Evolutionary conservation across 345 rosid species (phyloP).

Genomic region (Pelargonium nanum): DNA sequence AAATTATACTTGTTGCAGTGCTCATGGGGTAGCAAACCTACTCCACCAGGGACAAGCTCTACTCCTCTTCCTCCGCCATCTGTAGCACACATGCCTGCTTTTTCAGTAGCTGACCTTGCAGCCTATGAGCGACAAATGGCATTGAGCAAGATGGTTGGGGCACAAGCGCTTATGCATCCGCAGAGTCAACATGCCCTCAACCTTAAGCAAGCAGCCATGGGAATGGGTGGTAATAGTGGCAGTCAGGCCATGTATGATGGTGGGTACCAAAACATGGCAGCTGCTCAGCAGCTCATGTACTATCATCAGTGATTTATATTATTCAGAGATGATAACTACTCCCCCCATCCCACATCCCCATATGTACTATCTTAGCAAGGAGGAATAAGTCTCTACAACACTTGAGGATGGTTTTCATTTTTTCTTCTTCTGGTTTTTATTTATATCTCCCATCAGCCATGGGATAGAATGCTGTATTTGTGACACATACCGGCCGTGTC

Average conservation of each 20-base stretch:
- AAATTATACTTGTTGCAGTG: constrained; percentile 36
- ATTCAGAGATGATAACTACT: not conserved
- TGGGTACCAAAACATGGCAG: constrained; percentile 63
- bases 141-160: constrained; percentile 52
- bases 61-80: constrained; percentile 76
- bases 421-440: not conserved
- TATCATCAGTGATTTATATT: constrained; percentile 42
- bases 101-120: constrained; percentile 47
- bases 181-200: constrained; percentile 72
- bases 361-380: no score
- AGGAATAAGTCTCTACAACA: constrained; percentile 13
- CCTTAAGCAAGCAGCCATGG: constrained; percentile 70
- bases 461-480: no score
- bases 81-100: constrained; percentile 38
- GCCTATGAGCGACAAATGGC: constrained; percentile 62
- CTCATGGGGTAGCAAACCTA: constrained; percentile 93
- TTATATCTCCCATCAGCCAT: not conserved
- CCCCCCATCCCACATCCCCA: no score
- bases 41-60: constrained; percentile 74
- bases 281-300: constrained; percentile 83
- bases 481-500: no score
- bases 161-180: constrained; percentile 64
- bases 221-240: constrained; percentile 54
- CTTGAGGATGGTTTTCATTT: not conserved
- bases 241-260: constrained; percentile 74